Base-by-base conservation (phyloP, 2,329 filamentous ascomycete species). In the Colletotrichum sp. region DNA sequence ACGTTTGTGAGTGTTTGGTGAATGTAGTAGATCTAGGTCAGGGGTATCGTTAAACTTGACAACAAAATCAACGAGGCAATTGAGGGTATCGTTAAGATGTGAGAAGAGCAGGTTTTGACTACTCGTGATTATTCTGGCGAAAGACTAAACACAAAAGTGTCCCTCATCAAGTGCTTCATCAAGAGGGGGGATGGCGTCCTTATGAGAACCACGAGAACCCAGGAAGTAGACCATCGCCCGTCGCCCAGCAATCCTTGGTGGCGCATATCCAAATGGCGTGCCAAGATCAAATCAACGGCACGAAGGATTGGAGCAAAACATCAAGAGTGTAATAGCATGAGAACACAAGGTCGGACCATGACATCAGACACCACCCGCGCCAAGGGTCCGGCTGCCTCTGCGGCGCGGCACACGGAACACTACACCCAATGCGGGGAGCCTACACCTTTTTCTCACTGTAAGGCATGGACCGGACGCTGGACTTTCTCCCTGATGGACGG, bases 221-320 rank as follows among this genome's bases (percentile, higher is more conserved):
- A 2, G 10, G 44, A 13, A 13, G 0, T 8, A 1, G 44, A 52
- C 44, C 1, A n/a, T 21, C n/a, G 10, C 6, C 44, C 44, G 3
- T 24, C 62, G 52, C 28, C 68, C 36, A n/a, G 64, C 57, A n/a
- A 68, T 64, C 70, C 73, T 76, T 55, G 73, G 64, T 64, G 67
- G 15, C 16, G 57, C 26, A n/a, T 32, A 24, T 30, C 24, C 44
- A 21, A 44, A 1, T 67, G 21, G 36, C n/a, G 10, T 64, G 62
- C 62, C 62, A 64, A 44, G 62, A 24, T 16, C 9, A 26, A 15
- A 39, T 24, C n/a, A 26, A 64, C 30, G 28, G 7, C 13, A 7
- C 8, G 13, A 30, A 52, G 44, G 44, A 52, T 52, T 52, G 44
- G 44, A 52, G 44, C 8, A 18, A 39, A 52, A 26, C n/a, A 59